Base-by-base conservation (phyloP, 1,284 basidiomycete genomes). In the Earliella scabrosa region DNA sequence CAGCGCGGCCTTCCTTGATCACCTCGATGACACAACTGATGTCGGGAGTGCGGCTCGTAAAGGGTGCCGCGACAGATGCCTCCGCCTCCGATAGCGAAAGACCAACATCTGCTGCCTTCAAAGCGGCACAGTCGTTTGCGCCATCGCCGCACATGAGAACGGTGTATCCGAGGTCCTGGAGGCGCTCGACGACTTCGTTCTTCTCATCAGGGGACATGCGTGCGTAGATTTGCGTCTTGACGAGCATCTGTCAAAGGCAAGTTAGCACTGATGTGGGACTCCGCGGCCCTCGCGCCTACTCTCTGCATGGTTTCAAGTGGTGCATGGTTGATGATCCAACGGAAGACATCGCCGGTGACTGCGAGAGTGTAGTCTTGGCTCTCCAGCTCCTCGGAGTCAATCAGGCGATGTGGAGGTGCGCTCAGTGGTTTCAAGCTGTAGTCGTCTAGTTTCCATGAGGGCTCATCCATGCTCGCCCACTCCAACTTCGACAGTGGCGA, bases 171-270 rank as follows among this genome's bases (percentile, higher is more conserved):
- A 99, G 82, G 4, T 83, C 79, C 70, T 99, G 97, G 21, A 99
- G 80, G 3, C 96, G 86, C 71, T 98, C 97, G 38, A 99, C 93
- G 18, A 99, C 86, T 71, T 99, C 97, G 67, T 98, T 97, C 78
- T 99, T 99, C 77, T 99, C 97, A 72, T 99, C 97, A 0, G 97
- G 97, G 16, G 97, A 99, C 97, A 99, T 99, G 24, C 97, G 86
- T 9, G 97, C 96, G 71, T 97, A 99, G 49, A 99, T 91, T 68
- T 97, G 93, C 3, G 96, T 88, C 74, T 98, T 97, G 58, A 98
- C 93, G n/a, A 99, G 87, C 95, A 99, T 97, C 93, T 97, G 27
- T 23, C 32, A 50, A 24, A 26, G 20, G 49, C 35, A 16, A 13
- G 29, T 45, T 3, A 45, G 20, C 18, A n/a, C 11, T 31, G 29